Evolutionary conservation across 495 filamentous ascomycete genomes (phyloP).

Genomic region (Annulohypoxylon moriforme): DNA sequence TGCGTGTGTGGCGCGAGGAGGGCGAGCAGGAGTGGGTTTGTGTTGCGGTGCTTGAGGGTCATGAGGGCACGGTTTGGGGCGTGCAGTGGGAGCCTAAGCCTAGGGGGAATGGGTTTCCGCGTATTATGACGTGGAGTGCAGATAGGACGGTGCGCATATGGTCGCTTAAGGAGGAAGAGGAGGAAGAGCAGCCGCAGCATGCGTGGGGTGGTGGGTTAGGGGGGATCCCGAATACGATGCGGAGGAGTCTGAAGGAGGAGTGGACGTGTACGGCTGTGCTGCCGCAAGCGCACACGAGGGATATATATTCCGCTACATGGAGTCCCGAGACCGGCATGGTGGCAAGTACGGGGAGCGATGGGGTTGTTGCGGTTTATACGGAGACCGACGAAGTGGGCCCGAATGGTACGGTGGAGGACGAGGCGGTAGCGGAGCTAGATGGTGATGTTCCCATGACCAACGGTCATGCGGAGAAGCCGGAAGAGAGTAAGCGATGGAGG

Average conservation of each 20-base stretch:
- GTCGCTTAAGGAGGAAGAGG: conserved; percentile 70
- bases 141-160: conserved; percentile 83
- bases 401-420: conserved; percentile 37
- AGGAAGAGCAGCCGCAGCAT: conserved; percentile 55
- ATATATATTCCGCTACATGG: conserved; percentile 86
- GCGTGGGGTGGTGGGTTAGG: conserved; percentile 51
- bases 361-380: conserved; percentile 82
- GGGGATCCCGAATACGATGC: conserved; percentile 82
- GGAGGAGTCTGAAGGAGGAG: conserved; percentile 76
- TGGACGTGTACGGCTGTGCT: conserved; percentile 81
- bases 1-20: conserved; percentile 90
- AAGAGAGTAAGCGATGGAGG: conserved; percentile 69
- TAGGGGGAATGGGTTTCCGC: conserved; percentile 59
- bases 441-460: conserved; percentile 57
- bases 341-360: conserved; percentile 87
- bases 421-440: conserved; percentile 49
- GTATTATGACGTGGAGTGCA: conserved; percentile 82
- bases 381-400: conserved; percentile 55
- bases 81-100: conserved; percentile 78
- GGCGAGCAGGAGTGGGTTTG: conserved; percentile 89
- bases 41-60: conserved; percentile 81
- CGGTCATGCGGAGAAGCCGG: conserved; percentile 39
- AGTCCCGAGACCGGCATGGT: conserved; percentile 77
- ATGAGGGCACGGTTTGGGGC: conserved; percentile 87
- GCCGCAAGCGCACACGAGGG: conserved; percentile 78